Conservation (phyloP, 108 stramenopile genomes). For the Cylindrotheca fusiformis region DNA sequence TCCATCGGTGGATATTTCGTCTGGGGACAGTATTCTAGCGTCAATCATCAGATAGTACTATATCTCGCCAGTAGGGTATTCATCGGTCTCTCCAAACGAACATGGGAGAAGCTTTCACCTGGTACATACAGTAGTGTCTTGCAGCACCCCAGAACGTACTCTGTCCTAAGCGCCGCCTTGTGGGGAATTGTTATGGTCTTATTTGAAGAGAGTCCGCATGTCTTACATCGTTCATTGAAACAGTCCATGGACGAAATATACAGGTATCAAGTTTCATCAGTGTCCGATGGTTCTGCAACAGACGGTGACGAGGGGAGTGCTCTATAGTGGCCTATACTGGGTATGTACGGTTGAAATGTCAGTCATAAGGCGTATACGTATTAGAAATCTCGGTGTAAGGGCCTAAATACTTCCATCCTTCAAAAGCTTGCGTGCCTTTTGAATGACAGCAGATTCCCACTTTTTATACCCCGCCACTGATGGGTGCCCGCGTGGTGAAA, state of each 20-base stretch:
- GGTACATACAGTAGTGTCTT: slow-evolving; percentile 24
- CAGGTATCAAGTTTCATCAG: slow-evolving; percentile 29
- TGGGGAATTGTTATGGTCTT: slow-evolving; percentile 84
- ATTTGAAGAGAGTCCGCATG: slow-evolving; percentile 79
- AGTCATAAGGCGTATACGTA: no score
- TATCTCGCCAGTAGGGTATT: slow-evolving; percentile 81
- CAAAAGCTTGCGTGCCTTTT: background rate
- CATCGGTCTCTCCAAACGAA: slow-evolving; percentile 59
- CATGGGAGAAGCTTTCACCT: slow-evolving; percentile 21
- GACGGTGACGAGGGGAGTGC: background rate
- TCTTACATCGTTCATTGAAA: slow-evolving; percentile 73
- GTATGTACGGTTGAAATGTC: no score
- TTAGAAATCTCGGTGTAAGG: no score
- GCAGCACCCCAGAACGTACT: slow-evolving; percentile 51
- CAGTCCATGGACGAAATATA: slow-evolving; percentile 89
- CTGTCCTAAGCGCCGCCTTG: slow-evolving; percentile 54
- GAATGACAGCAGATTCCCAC: slow-evolving; percentile 56
- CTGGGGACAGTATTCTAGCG: slow-evolving; percentile 74
- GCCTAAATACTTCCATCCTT: background rate
- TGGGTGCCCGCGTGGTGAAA: slow-evolving; percentile 69
- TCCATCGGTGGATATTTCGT: slow-evolving; percentile 76
- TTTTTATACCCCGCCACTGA: slow-evolving; percentile 50
- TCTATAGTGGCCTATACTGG: no score
- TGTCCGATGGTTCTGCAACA: background rate
- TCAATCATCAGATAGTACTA: slow-evolving; percentile 80